Conservation (phyloP, 495 filamentous ascomycete genomes). For the Penicillium fimorum region DNA sequence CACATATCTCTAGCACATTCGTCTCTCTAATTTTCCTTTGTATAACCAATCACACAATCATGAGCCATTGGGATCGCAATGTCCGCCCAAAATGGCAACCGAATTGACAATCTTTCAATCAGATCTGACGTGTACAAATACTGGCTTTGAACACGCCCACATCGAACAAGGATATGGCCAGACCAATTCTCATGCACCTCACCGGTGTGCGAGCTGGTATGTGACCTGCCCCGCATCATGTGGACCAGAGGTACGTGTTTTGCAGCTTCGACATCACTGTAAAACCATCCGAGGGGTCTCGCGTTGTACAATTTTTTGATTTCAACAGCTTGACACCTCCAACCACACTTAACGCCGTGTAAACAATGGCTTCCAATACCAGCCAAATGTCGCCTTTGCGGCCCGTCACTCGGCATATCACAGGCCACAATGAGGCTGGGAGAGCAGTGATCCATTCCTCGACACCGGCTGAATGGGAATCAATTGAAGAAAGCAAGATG, state of each 20-base stretch:
- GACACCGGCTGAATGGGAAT: slow-evolving; percentile 16
- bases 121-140: not conserved
- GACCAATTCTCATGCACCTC: not conserved
- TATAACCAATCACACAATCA: not conserved
- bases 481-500: slow-evolving; percentile 24
- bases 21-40: not conserved
- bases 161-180: not conserved
- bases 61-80: no score
- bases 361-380: slow-evolving; percentile 13
- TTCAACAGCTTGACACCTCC: not conserved
- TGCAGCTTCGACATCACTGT: not conserved
- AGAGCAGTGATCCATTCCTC: slow-evolving; percentile 35
- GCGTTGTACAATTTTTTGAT: not conserved
- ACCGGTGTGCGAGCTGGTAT: not conserved
- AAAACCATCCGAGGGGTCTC: not conserved
- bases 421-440: slow-evolving; percentile 36
- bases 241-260: not conserved
- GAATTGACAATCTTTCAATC: not conserved
- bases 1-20: not conserved
- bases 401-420: slow-evolving; percentile 39
- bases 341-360: not conserved
- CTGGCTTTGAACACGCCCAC: not conserved
- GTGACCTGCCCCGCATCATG: not conserved
- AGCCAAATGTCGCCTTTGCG: slow-evolving; percentile 32
- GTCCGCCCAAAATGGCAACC: not conserved